A percentile compares a stretch with the other conserved stretches of the same genome.
These are phyloP conservation scores for Aquilaria malaccensis DNA, from an alignment of 345 rosid genomes.

Conservation along the genomic window DNA sequence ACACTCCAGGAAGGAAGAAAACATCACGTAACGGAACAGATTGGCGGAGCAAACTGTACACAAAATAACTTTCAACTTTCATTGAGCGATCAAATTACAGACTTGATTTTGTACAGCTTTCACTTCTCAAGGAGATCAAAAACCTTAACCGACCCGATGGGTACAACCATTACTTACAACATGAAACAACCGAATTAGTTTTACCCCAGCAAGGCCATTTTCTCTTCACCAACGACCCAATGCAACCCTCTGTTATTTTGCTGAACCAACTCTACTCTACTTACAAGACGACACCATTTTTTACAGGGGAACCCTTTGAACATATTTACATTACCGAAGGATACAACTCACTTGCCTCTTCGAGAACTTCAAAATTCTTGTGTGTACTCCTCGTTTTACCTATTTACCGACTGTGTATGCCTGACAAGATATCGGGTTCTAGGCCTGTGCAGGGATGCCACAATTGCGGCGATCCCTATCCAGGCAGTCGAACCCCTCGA, in stretches of 20 bases:
- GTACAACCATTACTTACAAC: slow-evolving; percentile 15
- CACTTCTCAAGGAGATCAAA: slow-evolving; percentile 14
- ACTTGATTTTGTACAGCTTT: slow-evolving; percentile 32
- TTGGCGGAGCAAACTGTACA: not conserved
- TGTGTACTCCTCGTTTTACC: slow-evolving; percentile 2
- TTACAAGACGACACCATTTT: slow-evolving; percentile 15
- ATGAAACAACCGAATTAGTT: not conserved
- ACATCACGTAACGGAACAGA: not conserved
- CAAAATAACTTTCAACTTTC: slow-evolving; percentile 11
- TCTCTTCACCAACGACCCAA: slow-evolving; percentile 7
- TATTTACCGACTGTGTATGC: slow-evolving; percentile 20
- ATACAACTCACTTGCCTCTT: slow-evolving; percentile 7
- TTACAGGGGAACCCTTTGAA: slow-evolving; percentile 21
- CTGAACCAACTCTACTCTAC: slow-evolving; percentile 13
- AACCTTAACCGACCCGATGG: slow-evolving; percentile 11
- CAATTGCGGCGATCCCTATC: slow-evolving; percentile 74
- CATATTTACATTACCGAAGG: slow-evolving; percentile 35
- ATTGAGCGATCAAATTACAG: slow-evolving; percentile 4
- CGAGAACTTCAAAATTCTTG: slow-evolving; percentile 26
- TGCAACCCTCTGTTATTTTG: slow-evolving; percentile 16
- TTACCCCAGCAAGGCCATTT: not conserved
- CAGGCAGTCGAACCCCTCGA: slow-evolving; percentile 93
- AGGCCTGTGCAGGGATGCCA: slow-evolving; percentile 79
- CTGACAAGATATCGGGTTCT: slow-evolving; percentile 8
- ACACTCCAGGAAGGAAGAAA: not conserved